Evolutionary conservation across 108 stramenopile genomes (phyloP), one percentile per base, ranked within the genome.

Genomic region (Conticribra guillardii): DNA sequence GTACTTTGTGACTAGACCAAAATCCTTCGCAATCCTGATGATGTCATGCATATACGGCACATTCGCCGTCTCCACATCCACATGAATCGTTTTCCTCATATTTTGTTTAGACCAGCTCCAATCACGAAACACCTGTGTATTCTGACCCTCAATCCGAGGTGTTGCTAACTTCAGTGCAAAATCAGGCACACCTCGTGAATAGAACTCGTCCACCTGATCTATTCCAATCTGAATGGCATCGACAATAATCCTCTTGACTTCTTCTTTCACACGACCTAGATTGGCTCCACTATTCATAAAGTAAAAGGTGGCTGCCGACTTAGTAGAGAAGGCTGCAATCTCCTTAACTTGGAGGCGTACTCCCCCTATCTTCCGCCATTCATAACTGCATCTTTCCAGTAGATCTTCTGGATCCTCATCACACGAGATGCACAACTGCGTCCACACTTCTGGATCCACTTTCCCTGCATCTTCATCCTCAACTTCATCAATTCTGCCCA

Each of bases 361-460:
- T 1, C 58, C 58, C 2, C 58, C 58, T 5, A 22, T 11, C 37
- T 59, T 59, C 3, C 1, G 22, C 58, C 58, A 59, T 14, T 59
- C 58, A 1, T 21, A n/a, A 0, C 33, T 23, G 1, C 19, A 5
- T 23, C 58, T 37, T 7, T 37, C 33, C 33, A 59, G 16, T 14
- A 59, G 19, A 23, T 59, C 24, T 0, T 59, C 1, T 1, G 58
- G 58, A 11, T 59, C 58, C 18, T 59, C 24, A 41, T 59, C 58
- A 59, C 58, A 19, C 9, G 58, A 59, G 14, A 59, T 19, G 2
- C 3, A 1, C 8, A 59, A 15, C 1, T 0, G 4, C 3, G 24
- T 23, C 3, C 24, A 59, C 1, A 59, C 4, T 19, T 59, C 58
- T 2, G 58, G 58, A 0, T 18, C 14, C 29, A 56, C 27, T n/a